Percentiles rank a stretch among this genome's conserved stretches.
phyloP scores from a whole-genome alignment of 31 red algal species.

The Odonthalia washingtoniensis region DNA sequence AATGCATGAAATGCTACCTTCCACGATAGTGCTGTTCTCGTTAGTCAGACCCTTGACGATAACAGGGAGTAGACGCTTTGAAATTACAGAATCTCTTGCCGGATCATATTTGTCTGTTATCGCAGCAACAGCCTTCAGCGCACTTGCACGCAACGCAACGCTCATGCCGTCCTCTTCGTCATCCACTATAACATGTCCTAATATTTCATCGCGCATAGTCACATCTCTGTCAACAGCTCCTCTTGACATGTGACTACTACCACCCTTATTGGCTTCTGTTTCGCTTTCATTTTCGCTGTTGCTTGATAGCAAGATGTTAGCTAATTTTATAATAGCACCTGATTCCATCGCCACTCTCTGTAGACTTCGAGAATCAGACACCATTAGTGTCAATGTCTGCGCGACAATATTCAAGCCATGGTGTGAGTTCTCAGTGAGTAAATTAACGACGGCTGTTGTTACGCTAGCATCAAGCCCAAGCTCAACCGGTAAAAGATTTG shows the following conservation, averaged over 20 bases:
- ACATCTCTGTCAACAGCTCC: not conserved
- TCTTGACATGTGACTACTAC: not conserved
- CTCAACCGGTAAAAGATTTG: constrained; percentile 8
- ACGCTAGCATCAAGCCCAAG: constrained; percentile 51
- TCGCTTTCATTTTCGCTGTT: not conserved
- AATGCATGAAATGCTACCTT: constrained; percentile 55
- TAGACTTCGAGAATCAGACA: constrained; percentile 18
- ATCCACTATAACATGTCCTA: not conserved
- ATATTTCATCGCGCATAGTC: not conserved
- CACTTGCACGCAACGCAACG: constrained; percentile 34
- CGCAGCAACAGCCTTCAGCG: constrained; percentile 54
- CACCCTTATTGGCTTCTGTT: not conserved
- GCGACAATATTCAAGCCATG: constrained; percentile 25
- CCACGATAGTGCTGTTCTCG: constrained; percentile 32
- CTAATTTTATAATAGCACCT: constrained; percentile 34
- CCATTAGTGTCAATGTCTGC: constrained; percentile 45
- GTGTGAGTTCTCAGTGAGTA: constrained; percentile 5
- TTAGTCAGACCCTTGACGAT: constrained; percentile 44
- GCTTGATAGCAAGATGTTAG: constrained; percentile 12
- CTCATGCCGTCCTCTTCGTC: constrained; percentile 16
- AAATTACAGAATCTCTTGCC: constrained; percentile 44
- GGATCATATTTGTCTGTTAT: constrained; percentile 48
- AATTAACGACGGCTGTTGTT: constrained; percentile 41
- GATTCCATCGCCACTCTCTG: constrained; percentile 56
- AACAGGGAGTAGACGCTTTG: constrained; percentile 40